phyloP scores from a whole-genome alignment of 768 basidiomycete species.

The Goffeauzyma gilvescens region DNA sequence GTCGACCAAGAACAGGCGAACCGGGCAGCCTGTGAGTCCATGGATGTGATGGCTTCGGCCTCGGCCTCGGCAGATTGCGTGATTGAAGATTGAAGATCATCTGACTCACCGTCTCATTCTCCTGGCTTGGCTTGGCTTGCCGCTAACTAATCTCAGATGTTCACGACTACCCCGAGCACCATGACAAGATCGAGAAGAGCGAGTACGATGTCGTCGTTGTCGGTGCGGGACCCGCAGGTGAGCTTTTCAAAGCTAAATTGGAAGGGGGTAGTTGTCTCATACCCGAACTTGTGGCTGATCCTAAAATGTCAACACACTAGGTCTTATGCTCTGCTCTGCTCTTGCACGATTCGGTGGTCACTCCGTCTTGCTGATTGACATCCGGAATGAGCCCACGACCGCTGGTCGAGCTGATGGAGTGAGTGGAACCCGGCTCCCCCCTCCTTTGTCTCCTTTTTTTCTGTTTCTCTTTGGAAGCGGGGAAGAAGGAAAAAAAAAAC shows the following conservation, averaged over 20 bases:
- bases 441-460: too few relatives aligned
- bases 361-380: constrained; percentile 7
- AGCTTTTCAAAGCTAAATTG: not conserved
- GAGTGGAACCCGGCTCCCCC: too few relatives aligned
- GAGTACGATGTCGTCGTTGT: constrained; percentile 16
- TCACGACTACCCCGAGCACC: constrained; percentile 11
- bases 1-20: constrained; percentile 11
- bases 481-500: too few relatives aligned
- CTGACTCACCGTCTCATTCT: not conserved
- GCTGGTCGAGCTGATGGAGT: constrained; percentile 13
- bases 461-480: too few relatives aligned
- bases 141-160: not conserved
- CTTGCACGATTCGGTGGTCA: constrained; percentile 12
- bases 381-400: constrained; percentile 10
- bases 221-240: constrained; percentile 17
- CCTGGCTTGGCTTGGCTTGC: not conserved
- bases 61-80: not conserved
- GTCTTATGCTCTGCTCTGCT: constrained; percentile 11
- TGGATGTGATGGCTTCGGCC: too few relatives aligned
- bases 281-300: not conserved
- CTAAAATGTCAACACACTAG: not conserved
- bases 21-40: constrained; percentile 8
- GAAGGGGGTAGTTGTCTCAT: too few relatives aligned
- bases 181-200: constrained; percentile 6
- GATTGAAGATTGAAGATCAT: too few relatives aligned